Evolutionary conservation across 2,329 filamentous ascomycete genomes (phyloP).

Genomic region (Chaetomium sp.): DNA sequence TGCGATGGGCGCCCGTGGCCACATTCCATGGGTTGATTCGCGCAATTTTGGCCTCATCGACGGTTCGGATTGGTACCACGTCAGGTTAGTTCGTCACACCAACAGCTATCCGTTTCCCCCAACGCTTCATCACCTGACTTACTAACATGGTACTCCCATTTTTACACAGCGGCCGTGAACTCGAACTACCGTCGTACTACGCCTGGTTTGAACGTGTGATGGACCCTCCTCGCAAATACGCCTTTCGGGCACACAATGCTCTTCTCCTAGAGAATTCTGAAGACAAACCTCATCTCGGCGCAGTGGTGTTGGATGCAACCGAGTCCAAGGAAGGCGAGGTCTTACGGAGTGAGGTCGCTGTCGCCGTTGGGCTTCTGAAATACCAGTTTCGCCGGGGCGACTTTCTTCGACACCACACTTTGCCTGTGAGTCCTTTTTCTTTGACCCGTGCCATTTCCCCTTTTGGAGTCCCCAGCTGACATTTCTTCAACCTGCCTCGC

Average conservation of each 20-base stretch:
- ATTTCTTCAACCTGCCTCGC: no score
- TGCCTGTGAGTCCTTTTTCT: background rate
- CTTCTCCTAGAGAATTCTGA: background rate
- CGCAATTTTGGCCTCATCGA: background rate
- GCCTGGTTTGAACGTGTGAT: no score
- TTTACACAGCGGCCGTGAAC: no score
- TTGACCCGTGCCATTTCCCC: background rate
- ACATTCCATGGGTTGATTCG: background rate
- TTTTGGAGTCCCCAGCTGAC: background rate
- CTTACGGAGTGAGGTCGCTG: slow-evolving; percentile 1
- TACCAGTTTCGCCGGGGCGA: background rate
- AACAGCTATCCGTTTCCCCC: no score
- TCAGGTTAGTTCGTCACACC: background rate
- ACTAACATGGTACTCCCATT: no score
- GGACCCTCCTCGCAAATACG: background rate
- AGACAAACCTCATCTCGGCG: background rate
- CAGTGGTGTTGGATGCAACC: background rate
- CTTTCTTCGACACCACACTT: slow-evolving; percentile 2
- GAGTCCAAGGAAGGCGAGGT: background rate
- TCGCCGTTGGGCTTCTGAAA: slow-evolving; percentile 1
- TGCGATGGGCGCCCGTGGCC: background rate
- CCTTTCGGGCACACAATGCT: background rate
- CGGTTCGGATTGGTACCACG: background rate
- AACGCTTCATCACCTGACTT: no score
- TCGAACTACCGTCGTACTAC: no score